phyloP scores from a whole-genome alignment of 1,284 basidiomycete species.

The Cutaneotrichosporon dermatis region DNA sequence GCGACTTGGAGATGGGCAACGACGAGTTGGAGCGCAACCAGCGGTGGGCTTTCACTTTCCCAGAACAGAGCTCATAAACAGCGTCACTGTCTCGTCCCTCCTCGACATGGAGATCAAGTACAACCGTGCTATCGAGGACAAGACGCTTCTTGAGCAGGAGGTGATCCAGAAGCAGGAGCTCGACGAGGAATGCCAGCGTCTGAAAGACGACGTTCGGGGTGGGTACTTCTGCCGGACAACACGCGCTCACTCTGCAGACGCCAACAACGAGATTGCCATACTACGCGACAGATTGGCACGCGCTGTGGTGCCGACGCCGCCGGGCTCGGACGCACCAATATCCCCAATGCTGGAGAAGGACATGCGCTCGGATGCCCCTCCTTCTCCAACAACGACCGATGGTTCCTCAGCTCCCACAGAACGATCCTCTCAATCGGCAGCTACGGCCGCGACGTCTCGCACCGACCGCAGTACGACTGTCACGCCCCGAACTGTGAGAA shows the following conservation, averaged over 20 bases:
- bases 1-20: slow-evolving; percentile 91
- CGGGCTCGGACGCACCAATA: slow-evolving; percentile 34
- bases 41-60: slow-evolving; percentile 48
- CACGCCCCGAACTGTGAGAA: slow-evolving; percentile 1
- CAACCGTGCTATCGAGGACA: slow-evolving; percentile 87
- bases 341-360: slow-evolving; percentile 24
- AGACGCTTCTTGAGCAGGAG: slow-evolving; percentile 94
- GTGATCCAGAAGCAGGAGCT: slow-evolving; percentile 83
- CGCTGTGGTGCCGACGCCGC: slow-evolving; percentile 32
- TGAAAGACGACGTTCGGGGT: slow-evolving; percentile 93
- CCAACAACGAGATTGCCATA: slow-evolving; percentile 76
- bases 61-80: slow-evolving; percentile 13
- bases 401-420: slow-evolving; percentile 5
- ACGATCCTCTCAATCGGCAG: slow-evolving; percentile 2
- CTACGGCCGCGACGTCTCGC: neutral
- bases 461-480: slow-evolving; percentile 8
- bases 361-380: slow-evolving; percentile 10
- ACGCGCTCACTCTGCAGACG: slow-evolving; percentile 32
- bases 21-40: slow-evolving; percentile 91
- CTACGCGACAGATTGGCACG: slow-evolving; percentile 62
- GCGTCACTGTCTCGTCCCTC: slow-evolving; percentile 81
- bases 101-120: slow-evolving; percentile 89
- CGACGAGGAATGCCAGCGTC: slow-evolving; percentile 85
- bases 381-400: slow-evolving; percentile 8
- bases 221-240: slow-evolving; percentile 23